These are phyloP conservation scores for Ascochyta viciae-villosae DNA, from an alignment of 2,329 filamentous ascomycete genomes.

Conservation along the genomic window DNA sequence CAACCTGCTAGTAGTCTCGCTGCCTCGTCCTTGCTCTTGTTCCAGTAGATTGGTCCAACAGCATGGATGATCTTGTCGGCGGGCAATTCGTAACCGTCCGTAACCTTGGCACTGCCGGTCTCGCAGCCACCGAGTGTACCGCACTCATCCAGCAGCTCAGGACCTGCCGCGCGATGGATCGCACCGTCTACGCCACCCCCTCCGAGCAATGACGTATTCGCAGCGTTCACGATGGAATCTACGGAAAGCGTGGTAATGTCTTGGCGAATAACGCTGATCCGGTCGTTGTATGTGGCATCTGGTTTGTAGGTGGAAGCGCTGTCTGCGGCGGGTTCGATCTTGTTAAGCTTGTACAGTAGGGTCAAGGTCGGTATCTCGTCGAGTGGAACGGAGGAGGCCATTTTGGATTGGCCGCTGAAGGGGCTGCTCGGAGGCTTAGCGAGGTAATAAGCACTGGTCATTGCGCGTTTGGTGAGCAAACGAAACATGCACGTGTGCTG, in stretches of 20 bases:
- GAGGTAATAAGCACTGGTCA: slow-evolving; percentile 36
- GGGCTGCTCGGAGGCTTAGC: slow-evolving; percentile 22
- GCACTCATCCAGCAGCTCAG: slow-evolving; percentile 73
- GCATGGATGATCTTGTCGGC: slow-evolving; percentile 85
- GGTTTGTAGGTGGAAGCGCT: slow-evolving; percentile 22
- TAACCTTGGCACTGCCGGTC: slow-evolving; percentile 85
- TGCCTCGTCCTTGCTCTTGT: slow-evolving; percentile 48
- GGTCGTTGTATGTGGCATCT: slow-evolving; percentile 62
- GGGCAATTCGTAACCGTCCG: slow-evolving; percentile 76
- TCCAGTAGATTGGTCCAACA: slow-evolving; percentile 80
- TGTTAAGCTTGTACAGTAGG: slow-evolving; percentile 68
- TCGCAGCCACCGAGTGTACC: slow-evolving; percentile 72
- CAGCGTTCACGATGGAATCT: slow-evolving; percentile 92
- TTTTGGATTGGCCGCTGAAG: slow-evolving; percentile 20
- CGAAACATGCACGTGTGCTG: slow-evolving; percentile 7
- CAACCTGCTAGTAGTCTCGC: slow-evolving; percentile 62
- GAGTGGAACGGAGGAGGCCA: slow-evolving; percentile 39
- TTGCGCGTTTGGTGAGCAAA: slow-evolving; percentile 4
- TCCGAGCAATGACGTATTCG: slow-evolving; percentile 78
- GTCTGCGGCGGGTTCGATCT: slow-evolving; percentile 50
- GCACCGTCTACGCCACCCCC: slow-evolving; percentile 83
- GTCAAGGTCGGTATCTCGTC: slow-evolving; percentile 68
- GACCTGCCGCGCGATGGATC: slow-evolving; percentile 85
- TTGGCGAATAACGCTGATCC: slow-evolving; percentile 72
- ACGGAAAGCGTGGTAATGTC: slow-evolving; percentile 83